A percentile compares a stretch with the other conserved stretches of the same genome.
Conservation (phyloP, 768 basidiomycete genomes). For the Suillus plorans region DNA sequence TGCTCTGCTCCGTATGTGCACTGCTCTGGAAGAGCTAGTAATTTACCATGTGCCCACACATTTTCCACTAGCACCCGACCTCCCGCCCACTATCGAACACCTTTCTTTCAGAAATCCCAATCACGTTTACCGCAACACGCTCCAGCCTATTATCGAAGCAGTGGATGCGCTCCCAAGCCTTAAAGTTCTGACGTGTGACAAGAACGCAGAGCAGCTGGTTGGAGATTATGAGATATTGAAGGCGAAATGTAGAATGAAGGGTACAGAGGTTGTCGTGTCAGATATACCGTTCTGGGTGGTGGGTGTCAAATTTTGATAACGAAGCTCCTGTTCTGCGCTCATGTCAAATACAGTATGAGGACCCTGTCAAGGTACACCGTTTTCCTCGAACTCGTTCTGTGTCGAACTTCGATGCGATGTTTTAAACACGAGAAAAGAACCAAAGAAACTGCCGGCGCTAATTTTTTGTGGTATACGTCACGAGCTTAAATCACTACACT, state of each 20-base stretch:
- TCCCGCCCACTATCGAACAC: constrained; percentile 42
- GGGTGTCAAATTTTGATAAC: constrained; percentile 17
- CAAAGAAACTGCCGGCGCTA: background rate
- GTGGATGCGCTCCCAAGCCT: constrained; percentile 34
- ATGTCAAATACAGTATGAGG: constrained; percentile 31
- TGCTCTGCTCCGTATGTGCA: constrained; percentile 36
- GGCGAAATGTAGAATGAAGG: constrained; percentile 29
- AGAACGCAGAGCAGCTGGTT: constrained; percentile 15
- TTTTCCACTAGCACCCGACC: constrained; percentile 27
- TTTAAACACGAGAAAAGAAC: background rate
- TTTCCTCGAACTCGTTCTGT: constrained; percentile 41
- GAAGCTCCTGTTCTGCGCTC: background rate
- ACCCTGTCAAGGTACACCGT: constrained; percentile 33
- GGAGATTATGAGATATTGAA: constrained; percentile 24
- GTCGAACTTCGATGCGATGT: constrained; percentile 40
- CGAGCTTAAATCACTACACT: background rate
- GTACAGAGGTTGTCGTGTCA: constrained; percentile 22
- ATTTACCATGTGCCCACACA: constrained; percentile 36
- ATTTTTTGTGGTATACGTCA: background rate
- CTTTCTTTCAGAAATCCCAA: constrained; percentile 32
- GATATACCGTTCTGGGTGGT: constrained; percentile 36
- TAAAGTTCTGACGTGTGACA: constrained; percentile 38
- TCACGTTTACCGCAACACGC: constrained; percentile 14
- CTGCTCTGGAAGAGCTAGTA: constrained; percentile 39
- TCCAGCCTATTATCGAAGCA: constrained; percentile 31